Evolutionary conservation across 2,329 filamentous ascomycete genomes (phyloP), one percentile per base, ranked within the genome.

Genomic region (Tolypocladium tropicale): DNA sequence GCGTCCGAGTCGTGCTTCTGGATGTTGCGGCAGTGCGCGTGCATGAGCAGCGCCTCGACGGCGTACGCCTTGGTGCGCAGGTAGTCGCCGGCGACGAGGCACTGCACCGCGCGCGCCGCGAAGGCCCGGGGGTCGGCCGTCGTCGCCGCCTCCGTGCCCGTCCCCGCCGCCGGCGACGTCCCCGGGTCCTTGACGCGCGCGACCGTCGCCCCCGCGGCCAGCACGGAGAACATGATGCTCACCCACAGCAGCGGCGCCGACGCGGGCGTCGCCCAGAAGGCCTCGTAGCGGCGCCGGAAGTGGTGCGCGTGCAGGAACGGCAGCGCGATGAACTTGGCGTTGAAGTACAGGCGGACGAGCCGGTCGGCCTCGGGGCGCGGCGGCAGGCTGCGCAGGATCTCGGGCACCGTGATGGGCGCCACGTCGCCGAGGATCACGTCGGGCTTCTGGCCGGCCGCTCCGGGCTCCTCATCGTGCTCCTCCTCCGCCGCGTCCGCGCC

Each of bases 11-110:
- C 75, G 32, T 67, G 66, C 21, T 68, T 70, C 53, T 70, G 72
- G 53, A 74, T 64, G 60, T 76, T 67, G 43, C 76, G 72, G 10
- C 72, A 70, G 60, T 74, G 75, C 6, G 70, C 70, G 34, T 76
- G 73, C 43, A 79, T 60, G n/a, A 79, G 65, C 14, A 79, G 64
- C 1, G 78, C 77, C 62, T 80, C 78, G 37, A 81, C 74, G 1
- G 76, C 74, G 54, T 74, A 74, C 2, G 72, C 69, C 57, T 70
- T 72, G 7, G 69, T 72, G n/a, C 68, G 66, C 52, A 79, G 70
- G 62, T 79, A 79, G 53, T 75, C 66, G 18, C 78, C 78, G 0
- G 76, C 72, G 25, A 77, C 62, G 41, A 80, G 75, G 57, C 78
- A 80, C 46, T 75, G 73, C 18, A 71, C 71, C 2, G 77, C 72